These are phyloP conservation scores for Mortierella sp. DNA, from an alignment of 371 early-diverging fungal species.

Conservation along the genomic window DNA sequence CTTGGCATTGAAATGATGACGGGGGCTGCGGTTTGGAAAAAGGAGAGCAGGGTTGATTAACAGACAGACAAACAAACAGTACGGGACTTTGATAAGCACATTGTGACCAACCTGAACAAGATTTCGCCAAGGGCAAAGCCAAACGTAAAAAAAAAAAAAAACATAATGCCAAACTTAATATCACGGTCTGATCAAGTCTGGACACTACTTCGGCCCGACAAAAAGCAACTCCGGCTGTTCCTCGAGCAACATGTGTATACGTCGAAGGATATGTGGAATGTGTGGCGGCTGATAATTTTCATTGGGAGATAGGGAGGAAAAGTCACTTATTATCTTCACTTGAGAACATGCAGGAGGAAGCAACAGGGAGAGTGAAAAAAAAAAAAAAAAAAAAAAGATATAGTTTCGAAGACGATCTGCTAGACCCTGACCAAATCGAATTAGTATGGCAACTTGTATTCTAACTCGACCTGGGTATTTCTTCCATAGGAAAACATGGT, in stretches of 20 bases:
- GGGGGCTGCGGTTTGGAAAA: neutral
- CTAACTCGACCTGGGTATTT: neutral
- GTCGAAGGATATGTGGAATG: neutral
- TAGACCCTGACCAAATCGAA: neutral
- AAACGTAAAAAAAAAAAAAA: neutral
- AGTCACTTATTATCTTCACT: conserved; percentile 1
- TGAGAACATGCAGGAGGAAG: neutral
- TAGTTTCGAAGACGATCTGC: neutral
- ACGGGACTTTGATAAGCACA: neutral
- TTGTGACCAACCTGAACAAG: neutral
- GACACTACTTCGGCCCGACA: neutral
- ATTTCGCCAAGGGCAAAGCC: conserved; percentile 1
- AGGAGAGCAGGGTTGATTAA: neutral
- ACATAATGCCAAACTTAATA: neutral
- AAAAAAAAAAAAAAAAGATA: neutral
- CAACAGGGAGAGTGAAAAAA: neutral
- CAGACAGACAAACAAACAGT: neutral
- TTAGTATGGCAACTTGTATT: neutral
- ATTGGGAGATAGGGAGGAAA: neutral
- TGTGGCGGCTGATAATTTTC: neutral
- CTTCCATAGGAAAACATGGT: conserved; percentile 42
- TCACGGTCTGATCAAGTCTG: neutral
- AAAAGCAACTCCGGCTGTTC: neutral
- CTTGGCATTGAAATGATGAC: neutral
- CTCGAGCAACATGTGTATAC: neutral